Percentiles rank a stretch among this genome's conserved stretches.
Evolutionary conservation across 768 basidiomycete species (phyloP).

Genomic region (Paxillus ammoniavirescens): DNA sequence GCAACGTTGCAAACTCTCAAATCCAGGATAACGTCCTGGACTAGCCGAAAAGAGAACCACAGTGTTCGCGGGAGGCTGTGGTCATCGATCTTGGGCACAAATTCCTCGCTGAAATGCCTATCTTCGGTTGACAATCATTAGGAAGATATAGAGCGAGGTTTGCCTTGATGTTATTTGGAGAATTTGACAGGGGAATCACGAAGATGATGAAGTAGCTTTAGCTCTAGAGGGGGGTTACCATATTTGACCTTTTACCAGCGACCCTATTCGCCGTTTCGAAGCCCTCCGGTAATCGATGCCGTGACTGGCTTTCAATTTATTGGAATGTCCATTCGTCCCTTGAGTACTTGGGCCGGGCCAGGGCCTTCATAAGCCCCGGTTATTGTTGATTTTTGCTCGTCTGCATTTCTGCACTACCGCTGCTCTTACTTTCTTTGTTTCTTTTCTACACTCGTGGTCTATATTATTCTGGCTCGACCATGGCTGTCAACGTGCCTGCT

Average conservation of each 20-base stretch:
- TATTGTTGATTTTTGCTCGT: not conserved
- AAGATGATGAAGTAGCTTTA: not conserved
- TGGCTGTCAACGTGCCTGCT: conserved; percentile 12
- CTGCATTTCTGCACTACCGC: not conserved
- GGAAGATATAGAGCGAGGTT: too few relatives aligned
- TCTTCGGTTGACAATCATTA: too few relatives aligned
- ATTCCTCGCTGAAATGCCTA: too few relatives aligned
- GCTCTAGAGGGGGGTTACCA: not conserved
- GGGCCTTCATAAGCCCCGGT: not conserved
- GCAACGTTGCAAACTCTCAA: too few relatives aligned
- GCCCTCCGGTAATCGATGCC: not conserved
- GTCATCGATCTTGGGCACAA: too few relatives aligned
- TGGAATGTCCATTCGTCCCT: not conserved
- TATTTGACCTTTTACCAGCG: not conserved
- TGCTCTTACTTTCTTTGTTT: not conserved
- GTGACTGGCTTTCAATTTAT: not conserved
- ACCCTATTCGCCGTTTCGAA: not conserved
- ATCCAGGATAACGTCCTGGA: too few relatives aligned
- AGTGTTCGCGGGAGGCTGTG: too few relatives aligned
- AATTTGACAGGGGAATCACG: too few relatives aligned
- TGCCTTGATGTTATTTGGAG: too few relatives aligned
- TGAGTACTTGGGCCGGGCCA: not conserved
- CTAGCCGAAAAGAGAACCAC: too few relatives aligned
- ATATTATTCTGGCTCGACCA: not conserved
- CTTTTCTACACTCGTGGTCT: not conserved